Evolutionary conservation across 495 filamentous ascomycete species (phyloP), one percentile per base, ranked within the genome.

Genomic region (Tuber umbilicatum): DNA sequence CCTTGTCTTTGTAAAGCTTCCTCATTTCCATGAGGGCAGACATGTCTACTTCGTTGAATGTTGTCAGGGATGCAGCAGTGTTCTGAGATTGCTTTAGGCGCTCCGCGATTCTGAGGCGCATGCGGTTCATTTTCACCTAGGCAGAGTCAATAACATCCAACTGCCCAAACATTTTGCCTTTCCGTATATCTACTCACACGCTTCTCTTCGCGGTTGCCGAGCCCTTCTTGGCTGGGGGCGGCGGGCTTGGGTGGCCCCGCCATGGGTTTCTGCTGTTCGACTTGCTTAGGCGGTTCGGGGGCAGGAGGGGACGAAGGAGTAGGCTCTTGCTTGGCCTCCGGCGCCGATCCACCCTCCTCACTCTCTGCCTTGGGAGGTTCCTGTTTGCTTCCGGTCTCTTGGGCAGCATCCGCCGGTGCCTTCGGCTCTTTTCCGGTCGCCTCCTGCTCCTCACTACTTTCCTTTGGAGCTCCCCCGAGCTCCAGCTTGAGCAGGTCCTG

Each of bases 1-100:
- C 84, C 74, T 96, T 93, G 75, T 98, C 96, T 86, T 98, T 98
- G 88, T 98, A 99, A 40, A 92, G 84, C 82, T 95, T 97, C 60
- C 95, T 92, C 86, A 99, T 92, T 71, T 97, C 93, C 93, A 99
- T 97, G 31, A 99, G 85, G 19, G 91, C 91, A 7, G 96, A 97
- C 96, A 99, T 99, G 83, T 99, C 96, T 70, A 99, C 95, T 84
- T 99, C 95, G 84, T 99, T 97, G 87, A 99, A 99, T 27, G 95
- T 99, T 27, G 95, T 98, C 71, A 99, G 86, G 23, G 95, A 97
- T 45, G 95, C 95, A 72, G 96, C 95, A 6, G 95, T 97, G 86
- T 99, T 98, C 85, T 99, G 95, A 23, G 94, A 97, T 83, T 99
- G 95, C 89, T 99, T 99, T 70, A 99, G 88, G 77, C 95, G 94